These are phyloP conservation scores for Suillus tomentosus DNA, from an alignment of 768 basidiomycete species.

Conservation along the genomic window DNA sequence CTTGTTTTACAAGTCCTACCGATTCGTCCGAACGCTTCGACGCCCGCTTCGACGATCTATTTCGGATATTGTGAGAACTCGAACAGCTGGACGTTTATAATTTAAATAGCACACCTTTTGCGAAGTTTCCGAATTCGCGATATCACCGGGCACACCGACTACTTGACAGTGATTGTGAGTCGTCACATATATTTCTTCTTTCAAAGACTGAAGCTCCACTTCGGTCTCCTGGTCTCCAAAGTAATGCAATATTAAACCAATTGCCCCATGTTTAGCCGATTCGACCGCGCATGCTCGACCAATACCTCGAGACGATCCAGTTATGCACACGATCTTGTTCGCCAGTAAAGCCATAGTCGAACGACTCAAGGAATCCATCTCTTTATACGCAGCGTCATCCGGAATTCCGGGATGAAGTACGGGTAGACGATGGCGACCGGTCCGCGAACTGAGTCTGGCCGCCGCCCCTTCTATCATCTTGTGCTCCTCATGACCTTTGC, in stretches of 20 bases:
- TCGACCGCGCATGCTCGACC: conserved; percentile 70
- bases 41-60: conserved; percentile 63
- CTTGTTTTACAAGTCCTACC: conserved; percentile 40
- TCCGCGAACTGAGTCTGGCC: conserved; percentile 6
- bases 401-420: conserved; percentile 1
- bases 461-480: conserved; percentile 11
- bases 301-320: conserved; percentile 75
- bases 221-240: conserved; percentile 59
- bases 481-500: conserved; percentile 20
- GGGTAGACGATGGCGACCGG: conserved; percentile 5
- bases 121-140: conserved; percentile 57
- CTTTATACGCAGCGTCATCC: conserved; percentile 2
- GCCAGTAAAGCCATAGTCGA: conserved; percentile 43
- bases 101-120: conserved; percentile 41
- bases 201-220: conserved; percentile 48
- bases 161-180: conserved; percentile 37
- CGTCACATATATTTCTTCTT: conserved; percentile 43
- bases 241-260: conserved; percentile 66
- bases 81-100: background rate
- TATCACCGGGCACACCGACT: conserved; percentile 64
- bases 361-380: background rate
- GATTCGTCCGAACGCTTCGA: conserved; percentile 63
- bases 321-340: conserved; percentile 68
- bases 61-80: background rate
- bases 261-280: conserved; percentile 64